phyloP scores from a whole-genome alignment of 2,329 filamentous ascomycete species.

The Colletotrichum sp. region DNA sequence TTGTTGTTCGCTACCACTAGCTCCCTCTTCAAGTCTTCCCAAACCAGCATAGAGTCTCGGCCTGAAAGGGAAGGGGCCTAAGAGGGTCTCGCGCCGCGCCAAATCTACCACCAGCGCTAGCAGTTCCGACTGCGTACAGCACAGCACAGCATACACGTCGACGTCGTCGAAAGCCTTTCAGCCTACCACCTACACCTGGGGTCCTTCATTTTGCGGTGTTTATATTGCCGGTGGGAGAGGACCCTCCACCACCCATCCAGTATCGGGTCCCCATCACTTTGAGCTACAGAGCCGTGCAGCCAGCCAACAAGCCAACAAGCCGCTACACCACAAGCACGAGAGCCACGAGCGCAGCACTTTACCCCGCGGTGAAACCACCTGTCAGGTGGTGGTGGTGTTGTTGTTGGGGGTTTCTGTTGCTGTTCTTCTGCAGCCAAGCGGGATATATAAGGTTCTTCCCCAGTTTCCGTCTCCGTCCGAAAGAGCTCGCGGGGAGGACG shows the following conservation, averaged over 20 bases:
- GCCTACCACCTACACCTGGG: background rate
- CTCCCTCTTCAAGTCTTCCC: background rate
- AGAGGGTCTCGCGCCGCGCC: background rate
- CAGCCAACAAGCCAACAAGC: background rate
- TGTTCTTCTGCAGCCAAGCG: background rate
- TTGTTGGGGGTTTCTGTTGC: background rate
- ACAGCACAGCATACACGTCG: background rate
- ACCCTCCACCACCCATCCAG: background rate
- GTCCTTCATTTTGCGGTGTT: background rate
- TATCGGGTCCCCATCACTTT: background rate
- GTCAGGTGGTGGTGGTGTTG: background rate
- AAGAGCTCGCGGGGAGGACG: background rate
- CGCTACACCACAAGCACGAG: background rate
- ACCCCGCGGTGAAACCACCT: background rate
- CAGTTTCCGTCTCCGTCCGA: background rate
- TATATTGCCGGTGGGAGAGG: background rate
- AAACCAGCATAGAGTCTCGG: background rate
- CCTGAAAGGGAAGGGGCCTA: background rate
- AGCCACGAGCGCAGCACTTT: background rate
- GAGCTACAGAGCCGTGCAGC: background rate
- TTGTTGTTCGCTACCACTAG: constrained; percentile 1
- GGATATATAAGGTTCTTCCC: background rate
- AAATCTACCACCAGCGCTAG: background rate
- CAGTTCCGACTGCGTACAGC: background rate
- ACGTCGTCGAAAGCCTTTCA: background rate